Percentiles rank a stretch among this genome's conserved stretches.
Conservation (phyloP, 768 basidiomycete species). For the Podaxis carcinomalis region DNA sequence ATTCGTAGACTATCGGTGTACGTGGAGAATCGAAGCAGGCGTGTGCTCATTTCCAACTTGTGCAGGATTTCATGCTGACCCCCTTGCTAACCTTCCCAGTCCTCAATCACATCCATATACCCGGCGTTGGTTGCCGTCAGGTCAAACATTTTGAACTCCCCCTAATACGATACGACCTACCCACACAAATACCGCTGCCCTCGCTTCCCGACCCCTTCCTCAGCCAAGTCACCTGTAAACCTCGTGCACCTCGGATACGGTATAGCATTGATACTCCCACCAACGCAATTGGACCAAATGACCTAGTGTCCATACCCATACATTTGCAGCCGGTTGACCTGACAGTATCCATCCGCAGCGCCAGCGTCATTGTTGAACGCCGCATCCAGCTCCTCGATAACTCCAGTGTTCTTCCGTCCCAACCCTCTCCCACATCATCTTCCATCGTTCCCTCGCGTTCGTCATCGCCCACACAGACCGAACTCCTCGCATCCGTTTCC, state of each 20-base stretch:
- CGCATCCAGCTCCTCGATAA: constrained; percentile 58
- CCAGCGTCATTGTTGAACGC: constrained; percentile 64
- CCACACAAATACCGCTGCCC: constrained; percentile 34
- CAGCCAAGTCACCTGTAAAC: constrained; percentile 43
- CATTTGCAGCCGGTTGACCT: constrained; percentile 57
- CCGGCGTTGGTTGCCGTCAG: constrained; percentile 64
- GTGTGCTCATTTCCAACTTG: constrained; percentile 18
- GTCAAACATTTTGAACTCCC: constrained; percentile 68
- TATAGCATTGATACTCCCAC: constrained; percentile 56
- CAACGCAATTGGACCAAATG: constrained; percentile 64
- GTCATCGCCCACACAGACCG: constrained; percentile 10
- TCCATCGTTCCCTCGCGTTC: constrained; percentile 13
- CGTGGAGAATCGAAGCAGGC: constrained; percentile 85
- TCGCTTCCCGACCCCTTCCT: constrained; percentile 34
- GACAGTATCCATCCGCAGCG: constrained; percentile 54
- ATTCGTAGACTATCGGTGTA: constrained; percentile 74
- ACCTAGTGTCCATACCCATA: constrained; percentile 65
- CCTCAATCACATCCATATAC: constrained; percentile 60
- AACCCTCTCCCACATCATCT: constrained; percentile 19
- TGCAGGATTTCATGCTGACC: not conserved
- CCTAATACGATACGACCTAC: constrained; percentile 67
- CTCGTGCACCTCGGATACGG: constrained; percentile 52
- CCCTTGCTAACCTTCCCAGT: constrained; percentile 32
- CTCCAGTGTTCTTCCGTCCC: constrained; percentile 16
- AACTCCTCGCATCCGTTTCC: constrained; percentile 16